Percentiles rank a stretch among this genome's conserved stretches.
Evolutionary conservation across 129 eudicot species (phyloP).

Genomic region (Saposhnikovia divaricata): DNA sequence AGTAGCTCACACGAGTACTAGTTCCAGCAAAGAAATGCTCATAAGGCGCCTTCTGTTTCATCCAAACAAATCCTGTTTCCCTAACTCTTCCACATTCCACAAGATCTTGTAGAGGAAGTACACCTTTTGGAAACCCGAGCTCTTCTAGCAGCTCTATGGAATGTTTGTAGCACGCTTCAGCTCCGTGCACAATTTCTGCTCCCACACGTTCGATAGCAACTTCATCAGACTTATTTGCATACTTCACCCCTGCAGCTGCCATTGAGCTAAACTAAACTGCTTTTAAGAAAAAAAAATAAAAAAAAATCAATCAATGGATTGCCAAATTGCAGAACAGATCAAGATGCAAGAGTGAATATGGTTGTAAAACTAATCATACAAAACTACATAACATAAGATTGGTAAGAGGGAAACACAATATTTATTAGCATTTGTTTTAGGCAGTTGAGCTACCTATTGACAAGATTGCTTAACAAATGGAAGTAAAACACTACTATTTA

Average conservation of each 20-base stretch:
- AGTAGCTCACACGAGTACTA: constrained; percentile 58
- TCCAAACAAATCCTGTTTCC: constrained; percentile 59
- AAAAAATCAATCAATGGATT: background rate
- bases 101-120: constrained; percentile 67
- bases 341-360: background rate
- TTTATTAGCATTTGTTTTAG: background rate
- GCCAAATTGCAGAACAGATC: background rate
- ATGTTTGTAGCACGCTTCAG: constrained; percentile 45
- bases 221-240: background rate
- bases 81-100: constrained; percentile 75
- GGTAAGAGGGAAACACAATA: background rate
- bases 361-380: background rate
- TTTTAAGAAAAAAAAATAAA: background rate
- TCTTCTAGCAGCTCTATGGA: constrained; percentile 54
- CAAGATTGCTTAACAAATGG: background rate
- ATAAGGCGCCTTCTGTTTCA: constrained; percentile 78
- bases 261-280: background rate
- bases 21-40: constrained; percentile 62
- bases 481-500: background rate
- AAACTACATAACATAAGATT: background rate
- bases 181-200: constrained; percentile 65
- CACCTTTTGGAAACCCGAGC: constrained; percentile 77
- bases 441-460: background rate
- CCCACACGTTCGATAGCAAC: constrained; percentile 37
- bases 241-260: constrained; percentile 17